These are phyloP conservation scores for Apodospora peruviana DNA, from an alignment of 495 filamentous ascomycete species.

Conservation along the genomic window DNA sequence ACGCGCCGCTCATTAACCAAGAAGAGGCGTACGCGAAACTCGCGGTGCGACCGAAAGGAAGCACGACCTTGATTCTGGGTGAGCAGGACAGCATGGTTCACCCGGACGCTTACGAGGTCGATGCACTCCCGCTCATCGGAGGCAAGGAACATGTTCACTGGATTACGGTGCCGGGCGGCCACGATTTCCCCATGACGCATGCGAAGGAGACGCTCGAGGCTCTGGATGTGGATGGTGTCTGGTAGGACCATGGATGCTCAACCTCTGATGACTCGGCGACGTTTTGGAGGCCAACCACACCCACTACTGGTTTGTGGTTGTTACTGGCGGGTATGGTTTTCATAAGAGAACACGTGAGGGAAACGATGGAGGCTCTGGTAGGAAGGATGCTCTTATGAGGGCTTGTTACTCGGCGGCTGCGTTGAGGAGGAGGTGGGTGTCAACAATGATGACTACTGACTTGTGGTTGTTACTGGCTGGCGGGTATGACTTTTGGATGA, in stretches of 20 bases:
- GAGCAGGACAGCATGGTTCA: slow-evolving; percentile 45
- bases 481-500: no score
- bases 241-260: slow-evolving; percentile 2
- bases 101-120: slow-evolving; percentile 25
- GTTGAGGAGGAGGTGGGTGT: no score
- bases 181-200: slow-evolving; percentile 49
- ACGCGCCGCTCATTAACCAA: slow-evolving; percentile 44
- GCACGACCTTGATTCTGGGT: slow-evolving; percentile 45
- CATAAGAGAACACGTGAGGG: no score
- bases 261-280: background rate
- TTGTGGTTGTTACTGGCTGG: no score
- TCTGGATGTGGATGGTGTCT: slow-evolving; percentile 37
- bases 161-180: slow-evolving; percentile 38
- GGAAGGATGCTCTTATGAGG: no score
- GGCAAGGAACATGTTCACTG: slow-evolving; percentile 35
- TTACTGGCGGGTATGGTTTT: no score
- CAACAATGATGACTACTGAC: no score
- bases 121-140: slow-evolving; percentile 33
- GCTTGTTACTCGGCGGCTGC: no score
- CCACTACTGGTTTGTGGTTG: no score
- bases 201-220: slow-evolving; percentile 29
- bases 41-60: slow-evolving; percentile 32
- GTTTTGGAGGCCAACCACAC: no score
- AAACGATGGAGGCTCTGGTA: no score
- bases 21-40: slow-evolving; percentile 44